phyloP scores from a whole-genome alignment of 768 basidiomycete species.

The Russula olivacea region DNA sequence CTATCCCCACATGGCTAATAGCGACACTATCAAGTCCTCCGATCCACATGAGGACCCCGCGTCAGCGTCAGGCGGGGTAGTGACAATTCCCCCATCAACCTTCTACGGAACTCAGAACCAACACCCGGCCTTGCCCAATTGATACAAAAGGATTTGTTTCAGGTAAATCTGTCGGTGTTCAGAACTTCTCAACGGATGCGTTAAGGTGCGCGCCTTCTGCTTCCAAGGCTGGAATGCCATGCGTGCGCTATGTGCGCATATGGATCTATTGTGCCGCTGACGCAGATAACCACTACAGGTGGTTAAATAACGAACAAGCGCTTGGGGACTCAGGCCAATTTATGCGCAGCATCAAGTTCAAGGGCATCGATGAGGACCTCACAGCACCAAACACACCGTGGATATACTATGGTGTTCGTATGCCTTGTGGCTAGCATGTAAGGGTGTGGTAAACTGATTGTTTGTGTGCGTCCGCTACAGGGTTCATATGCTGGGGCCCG shows the following conservation, averaged over 20 bases:
- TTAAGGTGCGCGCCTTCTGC: conserved; percentile 46
- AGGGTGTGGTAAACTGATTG: background rate
- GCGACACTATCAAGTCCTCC: too few species aligned
- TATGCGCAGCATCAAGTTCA: conserved; percentile 79
- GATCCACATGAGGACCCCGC: too few species aligned
- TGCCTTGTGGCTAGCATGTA: background rate
- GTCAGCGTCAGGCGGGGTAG: too few species aligned
- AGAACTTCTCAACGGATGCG: conserved; percentile 74
- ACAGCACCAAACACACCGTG: conserved; percentile 71
- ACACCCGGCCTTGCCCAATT: too few species aligned
- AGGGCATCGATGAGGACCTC: conserved; percentile 62
- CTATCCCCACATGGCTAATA: too few species aligned
- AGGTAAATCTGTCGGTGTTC: conserved; percentile 73
- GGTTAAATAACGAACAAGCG: conserved; percentile 85
- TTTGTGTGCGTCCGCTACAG: conserved; percentile 32
- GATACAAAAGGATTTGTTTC: background rate
- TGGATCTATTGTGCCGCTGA: background rate
- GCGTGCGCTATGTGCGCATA: background rate
- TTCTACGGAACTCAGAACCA: too few species aligned
- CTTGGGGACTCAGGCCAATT: conserved; percentile 88
- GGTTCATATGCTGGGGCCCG: conserved; percentile 93
- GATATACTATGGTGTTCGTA: conserved; percentile 87
- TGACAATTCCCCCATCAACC: too few species aligned
- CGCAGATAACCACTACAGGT: conserved; percentile 40
- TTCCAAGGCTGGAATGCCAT: too few species aligned